phyloP scores from a whole-genome alignment of 805 yeast genomes.

The Saccharomycopsis javanensis region DNA sequence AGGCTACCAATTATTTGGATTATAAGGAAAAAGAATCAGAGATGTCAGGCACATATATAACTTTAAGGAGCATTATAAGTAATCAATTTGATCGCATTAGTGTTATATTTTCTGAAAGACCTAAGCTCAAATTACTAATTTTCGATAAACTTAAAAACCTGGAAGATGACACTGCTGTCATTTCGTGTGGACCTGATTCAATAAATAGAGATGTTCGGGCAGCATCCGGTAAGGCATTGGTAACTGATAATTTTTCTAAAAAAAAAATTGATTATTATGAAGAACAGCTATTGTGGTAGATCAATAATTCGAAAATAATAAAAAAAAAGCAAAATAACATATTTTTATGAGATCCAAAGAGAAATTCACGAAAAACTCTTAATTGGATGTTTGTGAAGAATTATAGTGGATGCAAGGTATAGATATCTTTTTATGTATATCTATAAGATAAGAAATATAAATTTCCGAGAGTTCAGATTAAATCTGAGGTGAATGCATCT shows the following conservation, averaged over 20 bases:
- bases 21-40: not conserved
- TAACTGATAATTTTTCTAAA: constrained; percentile 8
- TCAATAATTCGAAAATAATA: not conserved
- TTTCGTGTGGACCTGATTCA: constrained; percentile 31
- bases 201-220: constrained; percentile 28
- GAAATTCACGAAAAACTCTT: no score
- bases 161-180: constrained; percentile 26
- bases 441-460: no score
- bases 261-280: constrained; percentile 30
- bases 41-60: not conserved
- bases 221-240: constrained; percentile 26
- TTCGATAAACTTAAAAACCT: constrained; percentile 18
- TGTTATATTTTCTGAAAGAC: constrained; percentile 8
- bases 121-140: constrained; percentile 22
- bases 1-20: not conserved
- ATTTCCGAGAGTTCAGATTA: no score
- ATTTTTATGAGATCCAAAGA: no score
- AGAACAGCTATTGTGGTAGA: constrained; percentile 30
- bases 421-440: no score
- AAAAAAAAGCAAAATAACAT: no score
- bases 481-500: no score
- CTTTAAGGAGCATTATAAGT: not conserved
- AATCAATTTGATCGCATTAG: constrained; percentile 6
- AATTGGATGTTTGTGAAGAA: no score
- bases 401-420: no score